phyloP scores from a whole-genome alignment of 345 rosid species.

The Hibiscus syriacus region DNA sequence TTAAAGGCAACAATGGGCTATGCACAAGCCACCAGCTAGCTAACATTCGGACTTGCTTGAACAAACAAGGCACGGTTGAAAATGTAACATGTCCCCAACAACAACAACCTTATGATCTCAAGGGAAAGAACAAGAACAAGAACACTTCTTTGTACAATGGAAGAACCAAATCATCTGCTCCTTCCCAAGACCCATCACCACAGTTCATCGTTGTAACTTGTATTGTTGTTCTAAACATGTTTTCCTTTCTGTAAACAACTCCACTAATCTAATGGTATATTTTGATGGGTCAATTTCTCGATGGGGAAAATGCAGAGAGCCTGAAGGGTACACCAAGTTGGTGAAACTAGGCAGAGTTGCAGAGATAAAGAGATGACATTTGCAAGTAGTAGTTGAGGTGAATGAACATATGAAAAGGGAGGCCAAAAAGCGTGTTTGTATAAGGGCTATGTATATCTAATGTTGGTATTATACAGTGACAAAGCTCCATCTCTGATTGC shows the following conservation, averaged over 20 bases:
- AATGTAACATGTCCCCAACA: slow-evolving; percentile 10
- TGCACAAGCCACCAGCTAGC: slow-evolving; percentile 22
- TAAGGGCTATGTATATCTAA: background rate
- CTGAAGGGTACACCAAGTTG: too few relatives aligned
- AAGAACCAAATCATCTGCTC: slow-evolving; percentile 19
- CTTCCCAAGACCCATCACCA: background rate
- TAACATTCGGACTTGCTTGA: slow-evolving; percentile 22
- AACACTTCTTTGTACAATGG: slow-evolving; percentile 17
- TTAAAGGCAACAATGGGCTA: slow-evolving; percentile 30
- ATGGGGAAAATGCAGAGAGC: too few relatives aligned
- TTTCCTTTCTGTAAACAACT: background rate
- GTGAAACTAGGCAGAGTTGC: too few relatives aligned
- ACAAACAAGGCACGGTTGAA: background rate
- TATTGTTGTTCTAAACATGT: background rate
- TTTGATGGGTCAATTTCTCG: slow-evolving; percentile 8
- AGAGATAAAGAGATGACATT: background rate
- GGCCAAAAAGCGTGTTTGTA: background rate
- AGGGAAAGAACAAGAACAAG: slow-evolving; percentile 10
- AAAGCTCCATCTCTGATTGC: slow-evolving; percentile 6
- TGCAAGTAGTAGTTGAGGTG: background rate
- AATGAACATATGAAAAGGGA: background rate
- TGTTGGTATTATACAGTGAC: background rate
- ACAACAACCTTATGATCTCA: slow-evolving; percentile 4
- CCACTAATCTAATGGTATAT: background rate
- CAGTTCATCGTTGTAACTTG: slow-evolving; percentile 4